phyloP scores from a whole-genome alignment of 129 eudicot genomes.

The Pulicaria dysenterica region DNA sequence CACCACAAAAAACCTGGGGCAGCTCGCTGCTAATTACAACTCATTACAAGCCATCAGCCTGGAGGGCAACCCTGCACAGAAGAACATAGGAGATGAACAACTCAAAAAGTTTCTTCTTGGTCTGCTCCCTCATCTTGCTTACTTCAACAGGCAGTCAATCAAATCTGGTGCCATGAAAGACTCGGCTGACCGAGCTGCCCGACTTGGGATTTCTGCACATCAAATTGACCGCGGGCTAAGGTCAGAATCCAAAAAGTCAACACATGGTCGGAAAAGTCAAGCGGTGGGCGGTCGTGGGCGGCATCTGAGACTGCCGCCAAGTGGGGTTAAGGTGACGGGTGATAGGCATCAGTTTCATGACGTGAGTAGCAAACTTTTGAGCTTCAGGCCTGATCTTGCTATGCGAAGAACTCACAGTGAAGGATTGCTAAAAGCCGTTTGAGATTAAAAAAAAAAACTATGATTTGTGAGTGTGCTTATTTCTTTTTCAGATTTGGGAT shows the following conservation, averaged over 20 bases:
- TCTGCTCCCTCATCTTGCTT: slow-evolving; percentile 78
- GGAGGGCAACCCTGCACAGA: slow-evolving; percentile 97
- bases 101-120: slow-evolving; percentile 72
- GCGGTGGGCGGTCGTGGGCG: slow-evolving; percentile 46
- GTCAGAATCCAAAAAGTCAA: slow-evolving; percentile 55
- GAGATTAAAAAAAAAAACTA: slow-evolving; percentile 27
- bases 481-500: slow-evolving; percentile 9
- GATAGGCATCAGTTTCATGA: slow-evolving; percentile 46
- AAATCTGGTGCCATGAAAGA: slow-evolving; percentile 77
- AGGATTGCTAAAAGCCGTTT: slow-evolving; percentile 66
- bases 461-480: slow-evolving; percentile 20
- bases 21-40: slow-evolving; percentile 91
- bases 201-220: slow-evolving; percentile 64
- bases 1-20: slow-evolving; percentile 83
- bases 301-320: slow-evolving; percentile 64
- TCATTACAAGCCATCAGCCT: slow-evolving; percentile 93
- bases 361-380: slow-evolving; percentile 46
- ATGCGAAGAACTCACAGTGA: slow-evolving; percentile 68
- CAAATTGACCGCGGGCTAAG: slow-evolving; percentile 66
- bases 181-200: slow-evolving; percentile 71
- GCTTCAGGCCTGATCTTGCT: slow-evolving; percentile 54
- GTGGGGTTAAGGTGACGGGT: slow-evolving; percentile 50
- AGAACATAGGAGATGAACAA: slow-evolving; percentile 92
- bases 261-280: slow-evolving; percentile 62
- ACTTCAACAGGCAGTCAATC: slow-evolving; percentile 73